phyloP scores from a whole-genome alignment of 371 early-diverging fungal species.

The Fennellomyces sp. region DNA sequence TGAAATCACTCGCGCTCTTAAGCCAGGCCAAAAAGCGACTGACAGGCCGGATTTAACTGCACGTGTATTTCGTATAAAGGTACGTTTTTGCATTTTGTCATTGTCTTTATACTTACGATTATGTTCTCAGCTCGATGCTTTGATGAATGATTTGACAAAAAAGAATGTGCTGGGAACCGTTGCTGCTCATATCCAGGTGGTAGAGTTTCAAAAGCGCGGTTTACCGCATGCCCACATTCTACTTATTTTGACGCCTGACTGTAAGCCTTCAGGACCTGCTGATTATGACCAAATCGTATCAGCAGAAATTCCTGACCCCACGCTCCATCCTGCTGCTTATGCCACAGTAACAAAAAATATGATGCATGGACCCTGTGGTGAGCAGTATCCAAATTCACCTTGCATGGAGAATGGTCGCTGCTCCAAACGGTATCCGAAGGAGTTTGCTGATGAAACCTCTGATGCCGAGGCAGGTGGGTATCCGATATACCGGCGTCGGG shows the following conservation, averaged over 20 bases:
- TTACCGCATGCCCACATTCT: constrained; percentile 35
- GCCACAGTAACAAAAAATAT: too few species aligned
- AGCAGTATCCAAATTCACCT: neutral
- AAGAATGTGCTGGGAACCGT: neutral
- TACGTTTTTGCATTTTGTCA: too few species aligned
- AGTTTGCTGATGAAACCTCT: neutral
- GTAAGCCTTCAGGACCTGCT: constrained; percentile 17
- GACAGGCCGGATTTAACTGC: neutral
- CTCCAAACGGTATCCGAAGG: neutral
- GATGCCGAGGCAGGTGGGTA: neutral
- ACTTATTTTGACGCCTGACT: constrained; percentile 19
- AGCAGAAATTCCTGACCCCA: constrained; percentile 41
- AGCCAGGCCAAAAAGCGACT: neutral
- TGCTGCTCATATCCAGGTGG: neutral
- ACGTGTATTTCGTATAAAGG: neutral
- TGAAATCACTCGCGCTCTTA: neutral
- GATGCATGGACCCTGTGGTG: constrained; percentile 41
- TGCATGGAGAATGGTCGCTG: neutral
- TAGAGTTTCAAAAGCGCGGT: constrained; percentile 32
- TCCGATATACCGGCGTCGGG: neutral
- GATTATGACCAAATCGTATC: constrained; percentile 27
- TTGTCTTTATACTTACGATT: too few species aligned
- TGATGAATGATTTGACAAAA: neutral
- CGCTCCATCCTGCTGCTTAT: constrained; percentile 28
- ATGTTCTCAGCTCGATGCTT: too few species aligned